Percentiles rank a stretch among this genome's conserved stretches.
Evolutionary conservation across 305 asterid species (phyloP).

Genomic region (Salvia sclarea): DNA sequence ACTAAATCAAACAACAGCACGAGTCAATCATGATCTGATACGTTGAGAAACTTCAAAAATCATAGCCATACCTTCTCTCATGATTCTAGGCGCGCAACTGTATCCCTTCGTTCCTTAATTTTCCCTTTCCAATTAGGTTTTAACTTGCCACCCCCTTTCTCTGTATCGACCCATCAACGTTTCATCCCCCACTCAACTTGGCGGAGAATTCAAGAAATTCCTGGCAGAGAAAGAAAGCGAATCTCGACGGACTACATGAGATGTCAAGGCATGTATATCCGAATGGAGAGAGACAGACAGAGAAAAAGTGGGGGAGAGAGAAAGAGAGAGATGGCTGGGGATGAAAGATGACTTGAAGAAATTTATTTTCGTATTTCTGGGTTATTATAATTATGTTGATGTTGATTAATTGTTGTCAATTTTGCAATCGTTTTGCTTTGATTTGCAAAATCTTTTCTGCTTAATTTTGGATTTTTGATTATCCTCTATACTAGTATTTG

Average conservation of each 20-base stretch:
- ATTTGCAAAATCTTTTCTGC: constrained; percentile 24
- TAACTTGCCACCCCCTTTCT: constrained; percentile 17
- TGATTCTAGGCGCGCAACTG: constrained; percentile 27
- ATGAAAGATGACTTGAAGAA: constrained; percentile 9
- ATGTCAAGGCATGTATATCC: constrained; percentile 29
- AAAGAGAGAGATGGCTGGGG: neutral
- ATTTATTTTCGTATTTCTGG: constrained; percentile 30
- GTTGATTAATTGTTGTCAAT: constrained; percentile 17
- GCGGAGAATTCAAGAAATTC: constrained; percentile 46
- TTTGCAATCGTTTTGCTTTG: constrained; percentile 29
- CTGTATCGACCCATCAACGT: constrained; percentile 34
- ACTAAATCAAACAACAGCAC: constrained; percentile 25
- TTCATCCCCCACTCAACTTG: constrained; percentile 35
- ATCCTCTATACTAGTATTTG: neutral
- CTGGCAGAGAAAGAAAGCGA: constrained; percentile 35
- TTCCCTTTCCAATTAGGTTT: constrained; percentile 9
- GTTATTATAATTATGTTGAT: neutral
- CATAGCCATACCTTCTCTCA: constrained; percentile 44
- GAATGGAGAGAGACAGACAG: constrained; percentile 19
- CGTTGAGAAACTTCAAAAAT: neutral
- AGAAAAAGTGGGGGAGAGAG: constrained; percentile 27
- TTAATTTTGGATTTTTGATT: constrained; percentile 6
- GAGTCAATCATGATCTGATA: constrained; percentile 29
- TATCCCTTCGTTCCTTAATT: neutral
- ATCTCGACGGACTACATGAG: constrained; percentile 37